Base-by-base conservation (phyloP, 2,329 filamentous ascomycete genomes). In the Hymenoscyphus albidus region DNA sequence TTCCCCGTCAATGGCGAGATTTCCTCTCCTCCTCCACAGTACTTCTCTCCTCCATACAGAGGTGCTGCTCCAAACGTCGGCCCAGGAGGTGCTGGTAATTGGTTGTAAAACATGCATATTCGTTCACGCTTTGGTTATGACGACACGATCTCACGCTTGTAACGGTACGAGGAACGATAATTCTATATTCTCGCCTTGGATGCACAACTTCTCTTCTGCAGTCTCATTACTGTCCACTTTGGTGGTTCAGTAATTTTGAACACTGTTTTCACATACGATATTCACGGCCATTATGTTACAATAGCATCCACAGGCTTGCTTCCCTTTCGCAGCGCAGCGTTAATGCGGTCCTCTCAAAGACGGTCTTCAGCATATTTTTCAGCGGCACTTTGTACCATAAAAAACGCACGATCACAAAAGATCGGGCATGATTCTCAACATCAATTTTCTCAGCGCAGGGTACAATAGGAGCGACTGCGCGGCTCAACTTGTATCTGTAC, bases 281-380 rank as follows among this genome's bases (percentile, higher is more conserved):
- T 74, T 75, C 65, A 75, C 72, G 73, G 72, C 73, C 69, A 69
- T 65, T 70, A 65, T 71, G 74, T 75, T 72, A 75, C 74, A 75
- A 64, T 75, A 75, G 69, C 71, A 71, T 72, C 64, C 64, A 63
- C 62, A 70, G 67, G 68, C 35, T 44, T 66, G 68, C 68, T 68
- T 55, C 57, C 66, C 64, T 65, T 71, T 64, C 65, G 63, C 69
- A 65, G 69, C 71, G 66, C 63, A 72, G 70, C 70, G 68, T 68
- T 69, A 68, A 62, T 61, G 66, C 71, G 71, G 73, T 71, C 71
- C 73, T 70, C 66, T 65, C 67, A 69, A 69, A 65, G 62, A 68
- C 62, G 66, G 69, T 63, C 61, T 68, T 63, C 63, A 62, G 68
- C 68, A 64, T 68, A 65, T 70, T 65, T 51, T 66, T 66, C 68